Percentiles rank a stretch among this genome's conserved stretches.
phyloP scores from a whole-genome alignment of 2,329 filamentous ascomycete species.

The Myriosclerotinia scirpicola region DNA sequence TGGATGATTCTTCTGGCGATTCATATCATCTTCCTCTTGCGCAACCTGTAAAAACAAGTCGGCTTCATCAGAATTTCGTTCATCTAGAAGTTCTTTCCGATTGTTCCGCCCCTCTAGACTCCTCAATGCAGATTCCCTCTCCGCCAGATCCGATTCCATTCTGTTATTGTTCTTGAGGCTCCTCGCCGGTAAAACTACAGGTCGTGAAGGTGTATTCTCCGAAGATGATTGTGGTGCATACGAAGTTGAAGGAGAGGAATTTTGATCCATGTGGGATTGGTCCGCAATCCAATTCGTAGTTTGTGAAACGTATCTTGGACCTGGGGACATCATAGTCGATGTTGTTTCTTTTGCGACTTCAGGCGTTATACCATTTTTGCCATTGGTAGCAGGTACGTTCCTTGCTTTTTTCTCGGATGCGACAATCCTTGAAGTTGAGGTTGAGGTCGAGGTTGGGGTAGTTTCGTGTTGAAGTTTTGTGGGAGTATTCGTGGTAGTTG shows the following conservation, averaged over 20 bases:
- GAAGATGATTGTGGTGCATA: conserved; percentile 21
- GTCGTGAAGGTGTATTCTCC: conserved; percentile 28
- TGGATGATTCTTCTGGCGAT: conserved; percentile 27
- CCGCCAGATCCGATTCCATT: conserved; percentile 31
- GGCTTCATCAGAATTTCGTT: conserved; percentile 39
- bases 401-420: conserved; percentile 18
- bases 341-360: conserved; percentile 30
- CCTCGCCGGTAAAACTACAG: conserved; percentile 37
- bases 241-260: conserved; percentile 4
- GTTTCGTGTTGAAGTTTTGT: conserved; percentile 18
- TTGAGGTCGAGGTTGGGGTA: background rate
- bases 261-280: conserved; percentile 29
- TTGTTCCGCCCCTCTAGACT: conserved; percentile 34
- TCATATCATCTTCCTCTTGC: conserved; percentile 37
- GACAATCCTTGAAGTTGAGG: background rate
- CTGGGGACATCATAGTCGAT: conserved; percentile 36
- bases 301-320: conserved; percentile 30
- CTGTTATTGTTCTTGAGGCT: conserved; percentile 35
- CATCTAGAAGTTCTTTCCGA: conserved; percentile 30
- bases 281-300: conserved; percentile 38
- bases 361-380: conserved; percentile 26
- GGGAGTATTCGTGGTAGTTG: background rate
- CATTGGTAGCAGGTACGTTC: conserved; percentile 24
- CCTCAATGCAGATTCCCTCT: conserved; percentile 31
- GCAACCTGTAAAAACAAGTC: conserved; percentile 40